A percentile compares a stretch with the other conserved stretches of the same genome.
Evolutionary conservation across 352 stramenopile genomes (phyloP).

Genomic region (Phytophthora vignae): DNA sequence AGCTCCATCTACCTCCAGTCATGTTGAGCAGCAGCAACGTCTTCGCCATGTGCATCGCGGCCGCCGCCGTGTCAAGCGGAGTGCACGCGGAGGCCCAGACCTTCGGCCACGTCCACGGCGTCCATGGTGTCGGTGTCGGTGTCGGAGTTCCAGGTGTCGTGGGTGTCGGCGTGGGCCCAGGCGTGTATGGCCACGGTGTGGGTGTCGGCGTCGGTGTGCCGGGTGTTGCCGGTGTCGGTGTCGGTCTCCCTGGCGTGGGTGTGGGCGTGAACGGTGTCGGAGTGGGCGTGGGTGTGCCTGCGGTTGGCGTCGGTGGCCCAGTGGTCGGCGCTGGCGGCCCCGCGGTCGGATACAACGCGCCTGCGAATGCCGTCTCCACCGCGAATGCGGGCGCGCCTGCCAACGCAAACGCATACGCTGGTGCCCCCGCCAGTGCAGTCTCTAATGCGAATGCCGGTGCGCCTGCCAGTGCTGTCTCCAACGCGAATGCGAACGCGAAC

Average conservation of each 20-base stretch:
- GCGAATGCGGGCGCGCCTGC: not conserved
- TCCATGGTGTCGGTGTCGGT: no score
- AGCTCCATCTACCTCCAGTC: no score
- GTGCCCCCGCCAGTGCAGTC: not conserved
- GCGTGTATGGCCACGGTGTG: not conserved
- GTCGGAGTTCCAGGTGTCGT: not conserved
- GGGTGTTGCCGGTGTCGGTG: not conserved
- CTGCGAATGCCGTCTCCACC: not conserved
- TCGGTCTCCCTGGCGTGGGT: not conserved
- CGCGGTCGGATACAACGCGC: not conserved
- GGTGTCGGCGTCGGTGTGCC: not conserved
- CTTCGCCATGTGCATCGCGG: no score
- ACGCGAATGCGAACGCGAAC: not conserved
- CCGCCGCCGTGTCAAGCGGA: no score
- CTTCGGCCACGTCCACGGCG: not conserved
- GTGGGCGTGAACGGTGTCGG: not conserved
- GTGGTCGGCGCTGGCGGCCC: not conserved
- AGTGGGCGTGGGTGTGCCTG: not conserved
- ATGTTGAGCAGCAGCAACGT: no score
- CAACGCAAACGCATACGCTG: not conserved
- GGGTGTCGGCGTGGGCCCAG: not conserved
- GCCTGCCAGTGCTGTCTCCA: not conserved
- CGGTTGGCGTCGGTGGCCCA: no score
- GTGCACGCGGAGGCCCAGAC: not conserved
- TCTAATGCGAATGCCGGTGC: not conserved